Evolutionary conservation across 2,329 filamentous ascomycete genomes (phyloP), one percentile per base, ranked within the genome.

Genomic region (Triangularia setosa): DNA sequence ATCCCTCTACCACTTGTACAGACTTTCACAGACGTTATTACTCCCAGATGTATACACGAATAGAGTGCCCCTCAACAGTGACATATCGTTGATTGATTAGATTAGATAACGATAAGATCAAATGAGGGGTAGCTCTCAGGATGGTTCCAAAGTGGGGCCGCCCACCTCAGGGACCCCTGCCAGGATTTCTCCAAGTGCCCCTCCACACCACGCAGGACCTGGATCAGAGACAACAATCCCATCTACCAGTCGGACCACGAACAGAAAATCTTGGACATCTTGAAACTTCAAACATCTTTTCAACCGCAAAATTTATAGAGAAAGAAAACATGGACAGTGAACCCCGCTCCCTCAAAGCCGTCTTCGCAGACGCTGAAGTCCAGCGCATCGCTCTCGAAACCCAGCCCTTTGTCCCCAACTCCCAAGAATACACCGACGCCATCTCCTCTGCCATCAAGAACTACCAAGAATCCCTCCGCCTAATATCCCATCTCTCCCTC

Each of bases 391-490:
- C 78, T n/a, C 73, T 97, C 60, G 88, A 92, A 69, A 79, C 79
- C 62, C 81, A 84, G n/a, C 84, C 83, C 70, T 85, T 90, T 73
- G 4, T 84, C 84, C 66, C 85, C 64, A 90, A 85, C 69, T 87
- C 86, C 24, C 79, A 87, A 33, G 76, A 80, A 62, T 94, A 90
- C 78, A 86, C 87, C 73, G 83, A 89, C 69, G 87, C 87, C 71
- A 83, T 97, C 69, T 80, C 81, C 65, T 78, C 82, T 44, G 86
- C 91, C 48, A 86, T 96, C 70, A 78, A 84, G 68, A 84, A 87
- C 61, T 94, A 96, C 78, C 82, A 90, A 72, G 82, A 90, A 75
- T 93, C 91, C 75, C 81, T 90, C 64, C 80, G 85, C 65, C 85
- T 91, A 63, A 86, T 91, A 68, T 81, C 86, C 69, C 83, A 87